Base-by-base conservation (phyloP, 2,329 filamentous ascomycete genomes). In the Trichoderma arundinaceum region DNA sequence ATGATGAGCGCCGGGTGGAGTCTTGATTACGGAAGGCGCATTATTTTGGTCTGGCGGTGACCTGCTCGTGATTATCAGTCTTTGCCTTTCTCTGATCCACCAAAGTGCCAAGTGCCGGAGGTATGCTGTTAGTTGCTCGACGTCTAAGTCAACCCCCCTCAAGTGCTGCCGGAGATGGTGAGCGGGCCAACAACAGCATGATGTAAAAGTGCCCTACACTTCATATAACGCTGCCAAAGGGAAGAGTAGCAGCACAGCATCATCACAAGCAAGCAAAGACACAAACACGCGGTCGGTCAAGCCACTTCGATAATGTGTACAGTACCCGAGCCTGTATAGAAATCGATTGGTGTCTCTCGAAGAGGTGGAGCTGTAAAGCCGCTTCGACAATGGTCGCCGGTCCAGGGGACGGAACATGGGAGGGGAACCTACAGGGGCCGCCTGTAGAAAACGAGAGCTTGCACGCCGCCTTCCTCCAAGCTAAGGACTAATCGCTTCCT, bases 1-100 rank as follows among this genome's bases (percentile, higher is more conserved):
- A 68, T 67, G 67, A 67, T 69, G 69, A 68, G 48, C 38, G 64
- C 39, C 43, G 51, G 66, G 64, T 66, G 61, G 61, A 33, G 51
- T 39, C 41, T 7, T 51, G 22, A 48, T 48, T 48, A 48, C 38
- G 46, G 63, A 51, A 59, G 63, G 63, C 54, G 56, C 46, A 60
- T 39, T 49, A 46, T 38, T 57, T 46, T 61, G 44, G 46, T 61
- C 17, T 65, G 46, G 63, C 63, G 63, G 63, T 60, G 63, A 61
- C 63, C 63, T 43, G 41, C 60, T 38, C 28, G 32, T 22, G 56
- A 35, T 22, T 44, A 41, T 39, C 22, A 7, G 32, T 35, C 15
- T 39, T 12, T 15, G 19, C 19, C 33, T n/a, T 44, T 35, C 19
- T 19, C 39, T 53, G 49, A 63, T 63, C 60, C 48, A 54, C 49